A percentile compares a stretch with the other conserved stretches of the same genome.
phyloP scores from a whole-genome alignment of 805 yeast genomes.

The Candida anglica region DNA sequence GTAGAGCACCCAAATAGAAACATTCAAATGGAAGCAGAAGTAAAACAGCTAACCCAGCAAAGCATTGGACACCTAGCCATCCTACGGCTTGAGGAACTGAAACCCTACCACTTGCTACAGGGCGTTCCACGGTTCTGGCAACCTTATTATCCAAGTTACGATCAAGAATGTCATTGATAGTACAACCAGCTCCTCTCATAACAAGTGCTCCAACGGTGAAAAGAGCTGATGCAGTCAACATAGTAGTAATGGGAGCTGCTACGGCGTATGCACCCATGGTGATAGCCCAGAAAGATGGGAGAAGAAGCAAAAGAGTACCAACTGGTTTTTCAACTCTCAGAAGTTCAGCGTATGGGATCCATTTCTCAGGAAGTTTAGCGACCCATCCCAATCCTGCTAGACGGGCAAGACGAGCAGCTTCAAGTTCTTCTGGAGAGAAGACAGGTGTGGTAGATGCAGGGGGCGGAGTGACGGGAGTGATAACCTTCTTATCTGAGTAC shows the following conservation, averaged over 20 bases:
- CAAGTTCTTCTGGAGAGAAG: slow-evolving; percentile 40
- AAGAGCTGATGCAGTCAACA: slow-evolving; percentile 57
- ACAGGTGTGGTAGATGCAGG: no score
- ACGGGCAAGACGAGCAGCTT: slow-evolving; percentile 51
- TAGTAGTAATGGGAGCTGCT: slow-evolving; percentile 63
- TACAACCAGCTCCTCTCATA: slow-evolving; percentile 98
- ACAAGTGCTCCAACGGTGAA: slow-evolving; percentile 83
- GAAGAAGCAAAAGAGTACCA: slow-evolving; percentile 80
- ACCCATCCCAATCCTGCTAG: slow-evolving; percentile 42
- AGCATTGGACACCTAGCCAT: slow-evolving; percentile 71
- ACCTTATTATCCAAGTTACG: slow-evolving; percentile 80
- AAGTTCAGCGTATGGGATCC: slow-evolving; percentile 89
- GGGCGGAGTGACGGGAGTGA: no score
- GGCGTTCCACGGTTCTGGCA: slow-evolving; percentile 83
- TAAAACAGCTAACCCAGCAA: slow-evolving; percentile 69
- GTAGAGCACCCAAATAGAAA: slow-evolving; percentile 75
- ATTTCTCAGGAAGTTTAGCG: slow-evolving; percentile 59
- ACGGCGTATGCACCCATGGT: slow-evolving; percentile 79
- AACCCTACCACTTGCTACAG: slow-evolving; percentile 88
- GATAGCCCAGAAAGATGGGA: slow-evolving; percentile 92
- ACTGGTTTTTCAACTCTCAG: slow-evolving; percentile 93
- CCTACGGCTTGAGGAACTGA: slow-evolving; percentile 61
- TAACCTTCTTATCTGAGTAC: no score
- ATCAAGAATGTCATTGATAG: slow-evolving; percentile 87
- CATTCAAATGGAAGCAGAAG: slow-evolving; percentile 75